Conservation (phyloP, 2,329 filamentous ascomycete species). For the Neopestalotiopsis clavispora region DNA sequence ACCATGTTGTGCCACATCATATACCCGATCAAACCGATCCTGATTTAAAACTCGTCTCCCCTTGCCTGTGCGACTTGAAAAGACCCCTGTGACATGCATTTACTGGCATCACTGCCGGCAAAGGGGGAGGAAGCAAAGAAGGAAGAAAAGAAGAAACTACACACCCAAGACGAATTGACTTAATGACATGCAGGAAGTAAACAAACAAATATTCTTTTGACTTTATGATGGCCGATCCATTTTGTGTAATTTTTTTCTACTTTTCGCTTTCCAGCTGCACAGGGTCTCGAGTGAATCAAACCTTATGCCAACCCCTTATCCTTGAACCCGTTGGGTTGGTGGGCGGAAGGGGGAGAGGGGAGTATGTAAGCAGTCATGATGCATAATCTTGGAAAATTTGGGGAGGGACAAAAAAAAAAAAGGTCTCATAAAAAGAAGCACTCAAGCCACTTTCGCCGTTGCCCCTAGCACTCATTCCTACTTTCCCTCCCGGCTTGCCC, state of each 20-base stretch:
- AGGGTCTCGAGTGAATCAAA: slow-evolving; percentile 2
- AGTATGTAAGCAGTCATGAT: too few relatives aligned
- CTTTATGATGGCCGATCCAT: background rate
- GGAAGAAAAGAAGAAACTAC: background rate
- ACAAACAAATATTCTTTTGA: background rate
- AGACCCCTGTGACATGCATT: background rate
- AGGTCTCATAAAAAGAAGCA: too few relatives aligned
- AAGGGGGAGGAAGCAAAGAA: background rate
- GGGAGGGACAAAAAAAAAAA: too few relatives aligned
- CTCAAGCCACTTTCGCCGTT: too few relatives aligned
- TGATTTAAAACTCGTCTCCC: background rate
- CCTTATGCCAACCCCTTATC: background rate
- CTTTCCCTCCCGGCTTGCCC: too few relatives aligned
- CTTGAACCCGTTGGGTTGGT: too few relatives aligned
- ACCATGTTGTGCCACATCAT: background rate
- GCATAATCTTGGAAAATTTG: too few relatives aligned
- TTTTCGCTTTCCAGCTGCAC: background rate
- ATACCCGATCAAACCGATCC: background rate
- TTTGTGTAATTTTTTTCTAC: background rate
- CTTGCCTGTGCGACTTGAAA: background rate
- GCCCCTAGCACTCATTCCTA: too few relatives aligned
- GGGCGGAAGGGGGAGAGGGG: too few relatives aligned
- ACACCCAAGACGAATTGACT: background rate
- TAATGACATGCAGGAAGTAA: background rate
- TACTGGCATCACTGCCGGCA: background rate